These are phyloP conservation scores for Cupressus sempervirens DNA, from an alignment of 75 land plant genomes.

Conservation along the genomic window DNA sequence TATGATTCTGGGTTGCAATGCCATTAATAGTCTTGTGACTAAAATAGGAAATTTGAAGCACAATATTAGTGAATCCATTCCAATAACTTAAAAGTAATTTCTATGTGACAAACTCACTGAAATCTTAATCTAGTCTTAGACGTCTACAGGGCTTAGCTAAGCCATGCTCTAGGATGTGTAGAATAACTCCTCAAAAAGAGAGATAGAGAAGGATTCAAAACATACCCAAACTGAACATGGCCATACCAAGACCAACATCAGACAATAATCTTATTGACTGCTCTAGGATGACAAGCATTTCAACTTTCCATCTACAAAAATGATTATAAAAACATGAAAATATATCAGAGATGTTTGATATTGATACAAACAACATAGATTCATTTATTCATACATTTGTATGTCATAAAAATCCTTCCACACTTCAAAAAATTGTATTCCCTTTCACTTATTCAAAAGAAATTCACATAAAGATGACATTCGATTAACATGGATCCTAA, in stretches of 20 bases:
- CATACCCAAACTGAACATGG: constrained; percentile 96
- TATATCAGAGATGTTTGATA: background rate
- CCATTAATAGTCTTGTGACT: constrained; percentile 88
- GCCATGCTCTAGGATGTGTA: background rate
- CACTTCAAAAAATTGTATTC: background rate
- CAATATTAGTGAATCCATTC: background rate
- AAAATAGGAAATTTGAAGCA: background rate
- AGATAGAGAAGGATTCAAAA: background rate
- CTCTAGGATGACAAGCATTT: constrained; percentile 78
- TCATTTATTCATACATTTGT: background rate
- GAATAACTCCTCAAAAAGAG: background rate
- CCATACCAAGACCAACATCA: constrained; percentile 96
- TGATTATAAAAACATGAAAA: background rate
- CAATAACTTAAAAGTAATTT: background rate
- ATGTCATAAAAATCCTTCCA: background rate
- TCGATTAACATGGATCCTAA: background rate
- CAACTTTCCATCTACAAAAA: constrained; percentile 64
- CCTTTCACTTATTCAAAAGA: background rate
- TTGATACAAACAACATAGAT: background rate
- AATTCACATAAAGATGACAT: background rate
- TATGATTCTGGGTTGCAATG: constrained; percentile 73
- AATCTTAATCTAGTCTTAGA: background rate
- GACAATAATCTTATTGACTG: constrained; percentile 74
- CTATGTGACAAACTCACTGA: background rate
- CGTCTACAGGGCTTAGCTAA: background rate